Base-by-base conservation (phyloP, 495 filamentous ascomycete species). In the Corynascus novoguineensis region DNA sequence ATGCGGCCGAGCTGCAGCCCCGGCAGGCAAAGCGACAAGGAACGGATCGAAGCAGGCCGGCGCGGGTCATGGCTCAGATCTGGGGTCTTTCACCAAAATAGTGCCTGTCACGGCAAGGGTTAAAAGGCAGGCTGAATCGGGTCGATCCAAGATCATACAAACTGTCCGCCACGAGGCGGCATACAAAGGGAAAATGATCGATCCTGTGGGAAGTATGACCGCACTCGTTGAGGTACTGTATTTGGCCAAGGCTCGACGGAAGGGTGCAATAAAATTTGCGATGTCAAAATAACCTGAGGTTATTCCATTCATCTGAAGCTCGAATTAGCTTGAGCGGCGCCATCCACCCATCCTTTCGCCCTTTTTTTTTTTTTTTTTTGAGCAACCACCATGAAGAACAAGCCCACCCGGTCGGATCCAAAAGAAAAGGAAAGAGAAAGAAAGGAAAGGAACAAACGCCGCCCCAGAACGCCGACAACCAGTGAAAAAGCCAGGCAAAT, bases 1-100 rank as follows among this genome's bases (percentile, higher is more conserved):
- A 37, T 53, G 50, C 50, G 50, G 50, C 50, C 50, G 24, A 42
- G n/a, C 50, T 53, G 50, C 50, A 44, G 50, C 50, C 50, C n/a
- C 37, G 37, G 37, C 37, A 41, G 7, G 37, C 17, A 19, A 41
- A 17, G 7, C 17, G 29, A 31, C 29, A 31, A 31, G 10, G 29
- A 10, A 31, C 29, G 5, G 5, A 31, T 31, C 5, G 10, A 31
- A 5, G 29, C 5, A 31, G 29, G 29, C 5, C n/a, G 37, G 37
- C 8, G n/a, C 37, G 37, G 21, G 37, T 21, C 4, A 3, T 2
- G 1, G 35, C 35, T 41, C 29, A 31, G 10, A 31, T 31, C 29
- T 31, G 29, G 29, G 29, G 29, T 31, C 29, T 31, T 5, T 31
- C 10, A 5, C 5, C 10, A 10, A 5, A 31, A 31, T 31, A 10